Conservation (phyloP, 2,329 filamentous ascomycete genomes). For the Fusarium foetens region DNA sequence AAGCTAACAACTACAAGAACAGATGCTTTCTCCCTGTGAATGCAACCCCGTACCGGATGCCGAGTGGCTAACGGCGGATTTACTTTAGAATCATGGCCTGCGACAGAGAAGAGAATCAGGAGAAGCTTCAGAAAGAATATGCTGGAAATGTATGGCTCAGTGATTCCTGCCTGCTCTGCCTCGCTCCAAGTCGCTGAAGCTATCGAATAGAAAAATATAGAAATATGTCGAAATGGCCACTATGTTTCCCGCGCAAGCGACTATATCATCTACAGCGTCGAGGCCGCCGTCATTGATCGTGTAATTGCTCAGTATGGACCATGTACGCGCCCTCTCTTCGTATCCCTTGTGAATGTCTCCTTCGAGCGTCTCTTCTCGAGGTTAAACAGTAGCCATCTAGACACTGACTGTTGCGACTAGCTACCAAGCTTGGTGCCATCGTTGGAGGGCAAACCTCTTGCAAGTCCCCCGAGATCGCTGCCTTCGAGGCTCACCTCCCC, state of each 20-base stretch:
- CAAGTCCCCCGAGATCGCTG: constrained; percentile 94
- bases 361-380: not conserved
- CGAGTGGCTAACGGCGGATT: constrained; percentile 45
- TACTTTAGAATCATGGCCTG: constrained; percentile 86
- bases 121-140: constrained; percentile 83
- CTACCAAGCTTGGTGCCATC: constrained; percentile 93
- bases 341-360: constrained; percentile 26
- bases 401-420: constrained; percentile 57
- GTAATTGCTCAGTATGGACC: constrained; percentile 91
- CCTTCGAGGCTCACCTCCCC: constrained; percentile 90
- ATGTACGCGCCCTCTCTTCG: constrained; percentile 66
- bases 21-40: constrained; percentile 25
- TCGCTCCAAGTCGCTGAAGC: constrained; percentile 59
- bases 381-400: not conserved
- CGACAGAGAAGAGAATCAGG: constrained; percentile 90
- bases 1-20: constrained; percentile 41
- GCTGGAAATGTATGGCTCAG: constrained; percentile 77
- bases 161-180: constrained; percentile 37
- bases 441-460: constrained; percentile 98
- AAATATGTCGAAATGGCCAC: constrained; percentile 93
- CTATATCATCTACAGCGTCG: constrained; percentile 98
- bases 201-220: constrained; percentile 74
- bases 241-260: constrained; percentile 95
- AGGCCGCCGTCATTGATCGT: constrained; percentile 87
- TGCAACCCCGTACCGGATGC: constrained; percentile 24